phyloP scores from a whole-genome alignment of 2,329 filamentous ascomycete genomes.

The Scleromitrula shiraiana region DNA sequence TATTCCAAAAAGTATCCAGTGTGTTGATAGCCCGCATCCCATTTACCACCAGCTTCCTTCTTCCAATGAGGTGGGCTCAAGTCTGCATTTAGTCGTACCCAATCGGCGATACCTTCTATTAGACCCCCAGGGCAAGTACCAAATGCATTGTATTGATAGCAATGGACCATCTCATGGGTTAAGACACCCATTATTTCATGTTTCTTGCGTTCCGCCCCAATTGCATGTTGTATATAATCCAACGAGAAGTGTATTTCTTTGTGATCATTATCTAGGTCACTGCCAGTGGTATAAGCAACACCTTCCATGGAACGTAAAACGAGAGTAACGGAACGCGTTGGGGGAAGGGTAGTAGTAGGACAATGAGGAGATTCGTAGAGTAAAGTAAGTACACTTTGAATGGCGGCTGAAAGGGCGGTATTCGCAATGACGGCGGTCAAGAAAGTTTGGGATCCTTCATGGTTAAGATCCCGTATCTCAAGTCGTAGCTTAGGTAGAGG shows the following conservation, averaged over 20 bases:
- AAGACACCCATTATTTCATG: slow-evolving; percentile 75
- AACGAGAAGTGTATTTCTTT: slow-evolving; percentile 90
- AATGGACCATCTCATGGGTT: slow-evolving; percentile 91
- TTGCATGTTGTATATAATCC: slow-evolving; percentile 53
- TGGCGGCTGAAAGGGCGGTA: slow-evolving; percentile 52
- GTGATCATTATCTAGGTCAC: slow-evolving; percentile 72
- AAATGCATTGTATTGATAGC: slow-evolving; percentile 71
- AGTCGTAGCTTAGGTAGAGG: slow-evolving; percentile 49
- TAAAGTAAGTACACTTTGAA: slow-evolving; percentile 59
- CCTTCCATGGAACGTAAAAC: slow-evolving; percentile 72
- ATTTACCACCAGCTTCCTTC: slow-evolving; percentile 44
- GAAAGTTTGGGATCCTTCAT: slow-evolving; percentile 58
- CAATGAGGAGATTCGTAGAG: slow-evolving; percentile 54
- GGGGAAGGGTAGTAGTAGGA: slow-evolving; percentile 36
- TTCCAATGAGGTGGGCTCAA: slow-evolving; percentile 82
- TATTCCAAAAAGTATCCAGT: slow-evolving; percentile 90
- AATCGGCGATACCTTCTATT: slow-evolving; percentile 89
- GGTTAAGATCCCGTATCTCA: slow-evolving; percentile 48
- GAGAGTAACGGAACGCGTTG: slow-evolving; percentile 80
- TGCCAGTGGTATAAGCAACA: slow-evolving; percentile 82
- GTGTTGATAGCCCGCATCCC: slow-evolving; percentile 84
- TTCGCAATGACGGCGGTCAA: slow-evolving; percentile 57
- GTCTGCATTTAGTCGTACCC: slow-evolving; percentile 69
- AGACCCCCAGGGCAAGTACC: slow-evolving; percentile 63
- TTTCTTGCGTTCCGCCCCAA: slow-evolving; percentile 36